Evolutionary conservation across 345 rosid genomes (phyloP), one percentile per base, ranked within the genome.

Genomic region (Eucalyptus marginata): DNA sequence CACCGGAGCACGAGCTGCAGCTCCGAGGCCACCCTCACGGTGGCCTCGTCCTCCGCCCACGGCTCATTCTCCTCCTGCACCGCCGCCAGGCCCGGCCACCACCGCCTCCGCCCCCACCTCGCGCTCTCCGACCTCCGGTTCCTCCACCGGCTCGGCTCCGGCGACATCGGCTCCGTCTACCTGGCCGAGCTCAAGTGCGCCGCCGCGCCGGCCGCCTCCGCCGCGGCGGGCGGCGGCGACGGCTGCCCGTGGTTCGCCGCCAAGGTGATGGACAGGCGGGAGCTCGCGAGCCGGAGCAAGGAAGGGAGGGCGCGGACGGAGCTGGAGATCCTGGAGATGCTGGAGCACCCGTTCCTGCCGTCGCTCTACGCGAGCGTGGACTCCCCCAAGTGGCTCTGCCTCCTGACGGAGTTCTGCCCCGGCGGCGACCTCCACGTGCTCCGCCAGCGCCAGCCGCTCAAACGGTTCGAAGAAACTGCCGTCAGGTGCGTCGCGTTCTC

Each of bases 381-480:
- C 84, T 94, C 98, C 13, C 95, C 93, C 16, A 93, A 95, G 86
- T 97, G 98, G 98, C 94, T 96, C 64, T 97, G 99, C 89, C 92
- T 97, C 49, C 90, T 97, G 22, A 97, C 98, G 79, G 98, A 97
- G 96, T 96, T 97, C 90, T 96, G 99, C 86, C 94, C 96, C 89
- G 98, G 99, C 90, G 99, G 99, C n/a, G 99, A 97, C 93, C 99
- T 97, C 87, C 99, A 97, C 88, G 97, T 97, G 87, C 98, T 97
- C 94, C 97, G 99, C 68, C 99, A 96, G 88, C 96, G 95, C 87
- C 99, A 95, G 90, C 92, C 95, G 15, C 88, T 87, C 89, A 96
- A 95, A 91, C 98, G 98, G 22, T 96, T 97, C 90, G 95, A 94
- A 58, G 98, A 96, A 91, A 90, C 96, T 90, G 96, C 99, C 94